A percentile compares a stretch with the other conserved stretches of the same genome.
Conservation (phyloP, 1,284 basidiomycete species). For the Cutaneotrichosporon cutaneum region DNA sequence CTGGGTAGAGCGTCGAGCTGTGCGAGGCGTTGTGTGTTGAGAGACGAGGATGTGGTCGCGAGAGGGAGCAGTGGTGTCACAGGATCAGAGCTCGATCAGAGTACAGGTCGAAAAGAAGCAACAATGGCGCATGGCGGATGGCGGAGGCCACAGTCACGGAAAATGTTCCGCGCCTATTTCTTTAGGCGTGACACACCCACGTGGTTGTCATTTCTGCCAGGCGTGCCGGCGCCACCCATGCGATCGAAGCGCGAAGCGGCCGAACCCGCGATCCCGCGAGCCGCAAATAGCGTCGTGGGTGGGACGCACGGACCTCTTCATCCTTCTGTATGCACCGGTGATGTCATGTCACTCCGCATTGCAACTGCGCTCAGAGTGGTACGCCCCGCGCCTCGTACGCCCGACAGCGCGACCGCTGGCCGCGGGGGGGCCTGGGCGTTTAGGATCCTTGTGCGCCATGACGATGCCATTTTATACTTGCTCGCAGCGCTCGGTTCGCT, state of each 20-base stretch:
- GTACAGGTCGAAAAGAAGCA: slow-evolving; percentile 10
- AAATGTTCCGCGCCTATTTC: slow-evolving; percentile 1
- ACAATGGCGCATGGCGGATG: neutral
- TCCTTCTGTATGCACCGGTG: too few species aligned
- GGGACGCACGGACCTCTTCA: too few species aligned
- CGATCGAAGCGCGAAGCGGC: neutral
- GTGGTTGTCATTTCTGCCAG: neutral
- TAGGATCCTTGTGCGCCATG: too few species aligned
- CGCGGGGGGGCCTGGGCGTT: too few species aligned
- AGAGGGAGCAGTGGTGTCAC: neutral
- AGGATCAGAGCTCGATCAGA: too few species aligned
- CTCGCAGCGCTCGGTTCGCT: neutral
- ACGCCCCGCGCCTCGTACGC: too few species aligned
- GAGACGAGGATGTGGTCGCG: neutral
- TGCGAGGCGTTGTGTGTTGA: neutral
- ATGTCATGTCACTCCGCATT: too few species aligned
- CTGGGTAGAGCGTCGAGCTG: neutral
- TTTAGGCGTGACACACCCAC: neutral
- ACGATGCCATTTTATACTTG: neutral
- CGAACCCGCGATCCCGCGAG: too few species aligned
- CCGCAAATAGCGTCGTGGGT: too few species aligned
- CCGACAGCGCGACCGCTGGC: too few species aligned
- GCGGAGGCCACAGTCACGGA: neutral
- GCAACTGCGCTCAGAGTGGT: too few species aligned
- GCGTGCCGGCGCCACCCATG: too few species aligned